phyloP scores from a whole-genome alignment of 1,284 basidiomycete genomes.

The Cutaneotrichosporon daszewskae region DNA sequence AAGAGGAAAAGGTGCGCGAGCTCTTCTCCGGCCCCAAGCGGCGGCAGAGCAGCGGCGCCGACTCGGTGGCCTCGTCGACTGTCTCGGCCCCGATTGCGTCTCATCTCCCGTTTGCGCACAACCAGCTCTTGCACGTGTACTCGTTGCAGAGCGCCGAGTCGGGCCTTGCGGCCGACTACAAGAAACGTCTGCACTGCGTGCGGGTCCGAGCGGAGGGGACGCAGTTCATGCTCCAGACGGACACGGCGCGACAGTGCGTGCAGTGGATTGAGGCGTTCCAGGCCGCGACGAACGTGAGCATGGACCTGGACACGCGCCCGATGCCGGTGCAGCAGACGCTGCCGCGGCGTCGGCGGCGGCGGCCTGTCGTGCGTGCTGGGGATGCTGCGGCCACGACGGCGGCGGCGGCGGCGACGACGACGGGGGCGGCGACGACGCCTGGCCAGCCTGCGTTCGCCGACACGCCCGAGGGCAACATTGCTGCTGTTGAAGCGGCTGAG shows the following conservation, averaged over 20 bases:
- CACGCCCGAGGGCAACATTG: conserved; percentile 36
- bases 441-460: conserved; percentile 15
- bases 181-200: conserved; percentile 93
- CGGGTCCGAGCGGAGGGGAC: conserved; percentile 87
- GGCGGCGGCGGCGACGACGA: conserved; percentile 2
- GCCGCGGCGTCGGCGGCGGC: conserved; percentile 49
- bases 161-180: conserved; percentile 89
- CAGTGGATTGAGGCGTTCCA: conserved; percentile 96
- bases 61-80: conserved; percentile 13
- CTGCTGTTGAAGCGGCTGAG: conserved; percentile 35
- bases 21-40: too few relatives aligned
- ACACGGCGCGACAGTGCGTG: conserved; percentile 77
- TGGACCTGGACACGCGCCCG: conserved; percentile 81
- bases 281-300: conserved; percentile 83
- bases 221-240: conserved; percentile 91
- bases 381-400: conserved; percentile 7
- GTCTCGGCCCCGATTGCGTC: conserved; percentile 20
- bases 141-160: conserved; percentile 86
- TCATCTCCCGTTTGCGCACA: conserved; percentile 45
- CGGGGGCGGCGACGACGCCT: conserved; percentile 14
- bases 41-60: neutral
- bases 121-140: conserved; percentile 57
- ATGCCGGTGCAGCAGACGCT: conserved; percentile 72
- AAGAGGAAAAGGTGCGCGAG: conserved; percentile 32
- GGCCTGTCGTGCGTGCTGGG: too few relatives aligned